These are phyloP conservation scores for Deuterostichococcus epilithicus DNA, from an alignment of 139 green algal species.

Conservation along the genomic window DNA sequence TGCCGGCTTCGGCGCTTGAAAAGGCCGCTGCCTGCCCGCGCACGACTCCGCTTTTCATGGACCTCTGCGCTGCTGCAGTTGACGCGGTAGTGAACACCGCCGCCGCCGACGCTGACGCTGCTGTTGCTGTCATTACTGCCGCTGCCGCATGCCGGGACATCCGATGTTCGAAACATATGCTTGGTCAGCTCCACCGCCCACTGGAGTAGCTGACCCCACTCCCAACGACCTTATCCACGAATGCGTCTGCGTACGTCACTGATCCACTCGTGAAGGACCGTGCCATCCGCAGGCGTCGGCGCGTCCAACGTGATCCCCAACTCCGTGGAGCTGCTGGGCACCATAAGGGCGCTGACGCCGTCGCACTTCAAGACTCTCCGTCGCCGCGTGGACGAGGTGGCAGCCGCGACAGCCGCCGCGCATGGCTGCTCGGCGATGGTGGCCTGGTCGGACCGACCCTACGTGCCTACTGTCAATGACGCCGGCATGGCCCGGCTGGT, in stretches of 20 bases:
- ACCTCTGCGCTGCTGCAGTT: not conserved
- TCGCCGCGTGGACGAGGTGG: not conserved
- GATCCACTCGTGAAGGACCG: not conserved
- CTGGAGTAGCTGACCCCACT: not conserved
- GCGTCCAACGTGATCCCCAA: slow-evolving; percentile 32
- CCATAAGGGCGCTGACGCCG: slow-evolving; percentile 20
- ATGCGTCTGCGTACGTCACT: not conserved
- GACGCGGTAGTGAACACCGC: not conserved
- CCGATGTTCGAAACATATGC: no score
- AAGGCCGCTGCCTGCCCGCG: not conserved
- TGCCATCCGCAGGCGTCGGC: not conserved
- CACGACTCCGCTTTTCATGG: not conserved
- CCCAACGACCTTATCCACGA: not conserved
- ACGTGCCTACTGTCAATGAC: not conserved
- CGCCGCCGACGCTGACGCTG: not conserved
- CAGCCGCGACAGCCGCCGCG: not conserved
- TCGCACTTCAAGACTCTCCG: not conserved
- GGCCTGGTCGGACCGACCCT: not conserved
- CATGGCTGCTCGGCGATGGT: not conserved
- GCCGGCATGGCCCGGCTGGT: not conserved
- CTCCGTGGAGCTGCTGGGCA: slow-evolving; percentile 18
- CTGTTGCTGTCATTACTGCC: not conserved
- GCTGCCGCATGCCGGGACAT: no score
- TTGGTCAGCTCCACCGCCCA: no score
- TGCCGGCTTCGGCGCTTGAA: not conserved